A percentile compares a stretch with the other conserved stretches of the same genome.
Evolutionary conservation across 2,329 filamentous ascomycete species (phyloP).

Genomic region (Paramyrothecium roridum): DNA sequence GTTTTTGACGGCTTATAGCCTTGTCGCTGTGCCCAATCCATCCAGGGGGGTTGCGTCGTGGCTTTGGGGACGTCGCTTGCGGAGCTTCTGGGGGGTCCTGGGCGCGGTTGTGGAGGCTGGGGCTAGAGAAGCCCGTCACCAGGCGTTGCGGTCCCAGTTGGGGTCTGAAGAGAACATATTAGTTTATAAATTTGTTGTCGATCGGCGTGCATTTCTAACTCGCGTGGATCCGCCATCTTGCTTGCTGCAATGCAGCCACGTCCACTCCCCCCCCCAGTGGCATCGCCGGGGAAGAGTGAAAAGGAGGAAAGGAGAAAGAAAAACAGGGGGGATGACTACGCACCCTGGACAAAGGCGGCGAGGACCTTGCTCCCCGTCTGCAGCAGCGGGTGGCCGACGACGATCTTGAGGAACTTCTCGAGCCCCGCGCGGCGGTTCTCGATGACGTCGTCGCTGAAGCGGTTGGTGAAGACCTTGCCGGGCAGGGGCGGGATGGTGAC

Average conservation of each 20-base stretch:
- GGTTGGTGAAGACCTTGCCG: conserved; percentile 96
- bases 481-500: conserved; percentile 95
- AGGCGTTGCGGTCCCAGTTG: conserved; percentile 88
- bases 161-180: conserved; percentile 52
- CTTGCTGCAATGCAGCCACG: conserved; percentile 1
- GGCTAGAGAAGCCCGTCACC: conserved; percentile 50
- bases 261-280: too few relatives aligned
- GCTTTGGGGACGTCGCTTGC: conserved; percentile 12
- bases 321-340: conserved; percentile 9
- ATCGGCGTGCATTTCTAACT: too few relatives aligned
- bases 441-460: conserved; percentile 97
- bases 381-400: conserved; percentile 91
- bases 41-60: conserved; percentile 12
- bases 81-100: conserved; percentile 19
- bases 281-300: background rate
- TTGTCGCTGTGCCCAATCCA: conserved; percentile 5
- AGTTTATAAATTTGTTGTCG: conserved; percentile 3
- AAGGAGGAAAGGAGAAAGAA: background rate
- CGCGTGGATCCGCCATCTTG: conserved; percentile 4
- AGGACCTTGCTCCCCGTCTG: conserved; percentile 98
- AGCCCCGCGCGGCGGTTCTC: conserved; percentile 88
- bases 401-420: conserved; percentile 95
- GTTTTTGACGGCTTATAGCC: background rate
- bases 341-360: conserved; percentile 94
- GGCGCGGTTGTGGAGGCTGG: conserved; percentile 14